Evolutionary conservation across 2,329 filamentous ascomycete genomes (phyloP).

Genomic region (Helotiales sp.): DNA sequence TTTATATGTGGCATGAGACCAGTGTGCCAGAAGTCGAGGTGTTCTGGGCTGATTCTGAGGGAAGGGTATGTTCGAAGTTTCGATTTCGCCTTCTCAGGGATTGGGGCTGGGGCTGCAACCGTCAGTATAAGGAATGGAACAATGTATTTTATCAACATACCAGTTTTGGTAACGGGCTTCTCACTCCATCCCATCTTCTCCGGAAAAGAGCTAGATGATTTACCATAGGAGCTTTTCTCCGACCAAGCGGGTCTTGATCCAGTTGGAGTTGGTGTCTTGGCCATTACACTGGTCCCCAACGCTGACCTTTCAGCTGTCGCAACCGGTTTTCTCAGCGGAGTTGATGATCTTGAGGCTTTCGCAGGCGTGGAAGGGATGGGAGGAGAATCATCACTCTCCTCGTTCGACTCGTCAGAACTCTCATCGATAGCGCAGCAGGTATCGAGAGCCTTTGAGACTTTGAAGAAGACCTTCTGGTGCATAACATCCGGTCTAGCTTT

Average conservation of each 20-base stretch:
- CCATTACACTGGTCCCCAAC: slow-evolving; percentile 14
- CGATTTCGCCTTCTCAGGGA: slow-evolving; percentile 27
- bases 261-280: slow-evolving; percentile 10
- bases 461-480: slow-evolving; percentile 57
- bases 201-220: slow-evolving; percentile 13
- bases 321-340: slow-evolving; percentile 21
- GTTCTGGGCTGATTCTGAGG: slow-evolving; percentile 56
- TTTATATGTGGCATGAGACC: slow-evolving; percentile 73
- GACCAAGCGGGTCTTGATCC: slow-evolving; percentile 21
- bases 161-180: slow-evolving; percentile 20
- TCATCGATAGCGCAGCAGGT: slow-evolving; percentile 63
- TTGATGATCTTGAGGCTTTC: slow-evolving; percentile 21
- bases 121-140: slow-evolving; percentile 9
- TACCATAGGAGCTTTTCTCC: slow-evolving; percentile 26
- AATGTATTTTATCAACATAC: neutral
- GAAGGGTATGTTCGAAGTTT: slow-evolving; percentile 62
- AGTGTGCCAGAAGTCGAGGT: slow-evolving; percentile 71
- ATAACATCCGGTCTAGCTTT: slow-evolving; percentile 50
- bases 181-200: slow-evolving; percentile 28
- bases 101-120: slow-evolving; percentile 18
- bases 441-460: slow-evolving; percentile 49
- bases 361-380: slow-evolving; percentile 26
- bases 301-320: slow-evolving; percentile 20
- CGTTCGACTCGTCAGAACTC: slow-evolving; percentile 53
- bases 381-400: slow-evolving; percentile 49